A percentile compares a stretch with the other conserved stretches of the same genome.
These are phyloP conservation scores for Debaryomyces maramus DNA, from an alignment of 805 yeast species.

Conservation along the genomic window DNA sequence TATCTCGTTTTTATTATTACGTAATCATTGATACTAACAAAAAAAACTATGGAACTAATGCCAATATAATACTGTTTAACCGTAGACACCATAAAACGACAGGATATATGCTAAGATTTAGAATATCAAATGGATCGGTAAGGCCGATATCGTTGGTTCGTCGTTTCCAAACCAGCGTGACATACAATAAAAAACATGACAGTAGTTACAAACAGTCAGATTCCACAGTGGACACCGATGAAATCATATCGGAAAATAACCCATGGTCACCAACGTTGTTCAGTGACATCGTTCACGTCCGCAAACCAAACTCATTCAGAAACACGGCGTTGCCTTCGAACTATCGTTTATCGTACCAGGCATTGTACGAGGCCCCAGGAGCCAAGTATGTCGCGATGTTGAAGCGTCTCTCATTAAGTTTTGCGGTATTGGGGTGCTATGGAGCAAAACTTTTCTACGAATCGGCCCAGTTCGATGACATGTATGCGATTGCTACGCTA, in stretches of 20 bases:
- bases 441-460: slow-evolving; percentile 60
- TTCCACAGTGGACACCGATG: slow-evolving; percentile 42
- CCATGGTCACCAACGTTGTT: slow-evolving; percentile 48
- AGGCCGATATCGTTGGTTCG: background rate
- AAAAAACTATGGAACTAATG: background rate
- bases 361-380: slow-evolving; percentile 65
- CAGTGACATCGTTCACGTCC: slow-evolving; percentile 44
- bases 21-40: too few relatives aligned
- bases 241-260: slow-evolving; percentile 39
- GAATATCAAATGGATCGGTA: background rate
- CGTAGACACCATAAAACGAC: background rate
- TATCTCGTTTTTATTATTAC: background rate
- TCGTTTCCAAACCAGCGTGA: background rate
- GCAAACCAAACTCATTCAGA: slow-evolving; percentile 41
- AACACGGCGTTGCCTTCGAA: slow-evolving; percentile 51
- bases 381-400: slow-evolving; percentile 60
- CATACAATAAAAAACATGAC: slow-evolving; percentile 12
- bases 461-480: slow-evolving; percentile 53
- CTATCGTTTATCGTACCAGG: slow-evolving; percentile 55
- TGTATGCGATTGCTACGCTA: slow-evolving; percentile 45
- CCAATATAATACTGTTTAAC: background rate
- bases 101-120: background rate
- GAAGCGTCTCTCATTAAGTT: slow-evolving; percentile 61
- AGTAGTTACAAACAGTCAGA: slow-evolving; percentile 26
- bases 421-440: slow-evolving; percentile 59